A percentile compares a stretch with the other conserved stretches of the same genome.
Conservation (phyloP, 1,139 yeast species). For the Arxiozyma slooffiae region DNA sequence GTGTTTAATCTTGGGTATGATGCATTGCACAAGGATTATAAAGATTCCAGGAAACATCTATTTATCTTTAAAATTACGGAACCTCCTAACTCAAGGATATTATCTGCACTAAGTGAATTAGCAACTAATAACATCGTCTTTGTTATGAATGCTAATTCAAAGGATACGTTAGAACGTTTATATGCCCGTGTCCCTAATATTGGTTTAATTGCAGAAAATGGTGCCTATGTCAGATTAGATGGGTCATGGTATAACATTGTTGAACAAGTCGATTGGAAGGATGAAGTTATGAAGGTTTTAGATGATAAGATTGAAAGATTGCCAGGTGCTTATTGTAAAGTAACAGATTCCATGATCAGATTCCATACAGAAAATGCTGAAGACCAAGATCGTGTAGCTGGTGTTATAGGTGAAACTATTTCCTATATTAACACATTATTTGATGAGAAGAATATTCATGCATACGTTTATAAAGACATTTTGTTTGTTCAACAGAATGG, state of each 20-base stretch:
- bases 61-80: slow-evolving; percentile 47
- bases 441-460: slow-evolving; percentile 59
- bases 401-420: slow-evolving; percentile 74
- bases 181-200: slow-evolving; percentile 59
- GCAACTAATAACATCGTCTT: slow-evolving; percentile 56
- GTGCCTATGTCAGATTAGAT: slow-evolving; percentile 53
- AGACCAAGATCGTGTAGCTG: slow-evolving; percentile 55
- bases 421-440: slow-evolving; percentile 76
- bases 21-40: slow-evolving; percentile 32
- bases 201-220: slow-evolving; percentile 85
- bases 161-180: slow-evolving; percentile 54
- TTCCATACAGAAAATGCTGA: slow-evolving; percentile 67
- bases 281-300: slow-evolving; percentile 58
- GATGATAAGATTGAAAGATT: slow-evolving; percentile 65
- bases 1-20: slow-evolving; percentile 35
- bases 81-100: slow-evolving; percentile 42
- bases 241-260: slow-evolving; percentile 57
- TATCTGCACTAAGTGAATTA: slow-evolving; percentile 41
- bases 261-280: slow-evolving; percentile 40
- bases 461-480: slow-evolving; percentile 58
- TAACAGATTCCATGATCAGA: slow-evolving; percentile 65
- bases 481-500: slow-evolving; percentile 58
- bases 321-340: slow-evolving; percentile 66
- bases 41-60: slow-evolving; percentile 36
- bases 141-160: slow-evolving; percentile 55